phyloP scores from a whole-genome alignment of 2,329 filamentous ascomycete species.

The Cladosporium colombiae region DNA sequence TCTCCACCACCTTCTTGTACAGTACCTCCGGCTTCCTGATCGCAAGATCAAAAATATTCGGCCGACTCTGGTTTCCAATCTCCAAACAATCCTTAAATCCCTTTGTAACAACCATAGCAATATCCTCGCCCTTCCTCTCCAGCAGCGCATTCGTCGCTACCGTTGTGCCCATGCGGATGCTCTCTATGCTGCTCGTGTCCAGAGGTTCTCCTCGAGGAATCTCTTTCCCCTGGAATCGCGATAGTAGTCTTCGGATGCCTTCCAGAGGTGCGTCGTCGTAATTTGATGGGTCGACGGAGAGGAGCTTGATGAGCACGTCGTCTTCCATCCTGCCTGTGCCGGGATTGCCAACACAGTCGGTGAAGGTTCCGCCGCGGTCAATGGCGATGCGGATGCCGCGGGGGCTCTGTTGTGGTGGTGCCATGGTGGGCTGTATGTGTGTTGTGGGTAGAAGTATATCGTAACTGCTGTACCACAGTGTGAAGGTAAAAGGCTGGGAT shows the following conservation, averaged over 20 bases:
- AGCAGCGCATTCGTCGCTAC: conserved; percentile 90
- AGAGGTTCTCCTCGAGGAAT: conserved; percentile 78
- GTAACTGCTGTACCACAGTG: not conserved
- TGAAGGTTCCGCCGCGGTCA: conserved; percentile 83
- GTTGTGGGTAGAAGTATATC: not conserved
- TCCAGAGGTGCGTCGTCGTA: conserved; percentile 90
- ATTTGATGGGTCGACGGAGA: conserved; percentile 87
- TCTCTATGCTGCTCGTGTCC: conserved; percentile 81
- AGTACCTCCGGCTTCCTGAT: conserved; percentile 85
- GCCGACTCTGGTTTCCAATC: conserved; percentile 88
- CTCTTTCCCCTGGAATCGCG: conserved; percentile 70
- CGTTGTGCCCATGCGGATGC: conserved; percentile 93
- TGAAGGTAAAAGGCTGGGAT: not conserved
- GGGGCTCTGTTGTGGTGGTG: conserved; percentile 11
- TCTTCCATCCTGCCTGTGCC: conserved; percentile 67
- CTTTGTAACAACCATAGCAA: conserved; percentile 82
- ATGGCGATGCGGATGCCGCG: conserved; percentile 73
- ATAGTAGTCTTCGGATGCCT: conserved; percentile 83
- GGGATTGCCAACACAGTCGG: conserved; percentile 84
- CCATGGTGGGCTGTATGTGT: not conserved
- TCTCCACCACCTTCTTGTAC: conserved; percentile 82
- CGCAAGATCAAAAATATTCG: conserved; percentile 86
- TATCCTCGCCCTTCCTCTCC: conserved; percentile 85
- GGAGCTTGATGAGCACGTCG: conserved; percentile 81
- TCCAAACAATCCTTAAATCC: conserved; percentile 85